phyloP scores from a whole-genome alignment of 306 rosid genomes.

The Vachellia collinsii region DNA sequence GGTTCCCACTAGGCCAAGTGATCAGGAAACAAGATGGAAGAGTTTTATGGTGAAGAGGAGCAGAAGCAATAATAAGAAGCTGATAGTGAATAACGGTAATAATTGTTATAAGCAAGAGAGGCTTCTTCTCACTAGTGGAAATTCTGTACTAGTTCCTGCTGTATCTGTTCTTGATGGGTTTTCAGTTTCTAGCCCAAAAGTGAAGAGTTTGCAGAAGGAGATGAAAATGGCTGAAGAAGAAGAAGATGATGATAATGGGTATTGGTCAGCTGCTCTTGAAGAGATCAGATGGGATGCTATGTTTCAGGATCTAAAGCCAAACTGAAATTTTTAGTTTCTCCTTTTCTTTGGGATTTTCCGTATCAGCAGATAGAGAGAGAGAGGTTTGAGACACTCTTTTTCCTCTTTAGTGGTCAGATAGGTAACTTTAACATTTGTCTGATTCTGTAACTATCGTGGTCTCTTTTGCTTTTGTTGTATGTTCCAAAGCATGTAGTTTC shows the following conservation, averaged over 20 bases:
- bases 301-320: conserved; percentile 93
- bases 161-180: conserved; percentile 40
- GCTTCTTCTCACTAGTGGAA: conserved; percentile 65
- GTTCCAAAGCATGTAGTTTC: no score
- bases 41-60: conserved; percentile 64
- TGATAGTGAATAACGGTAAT: conserved; percentile 17
- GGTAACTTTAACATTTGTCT: conserved; percentile 38
- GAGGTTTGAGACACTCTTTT: conserved; percentile 10
- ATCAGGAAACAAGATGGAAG: conserved; percentile 47
- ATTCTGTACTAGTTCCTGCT: conserved; percentile 41
- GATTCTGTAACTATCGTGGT: conserved; percentile 36
- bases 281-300: conserved; percentile 90
- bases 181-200: conserved; percentile 62
- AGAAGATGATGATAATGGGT: conserved; percentile 52
- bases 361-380: conserved; percentile 42
- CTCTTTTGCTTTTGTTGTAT: conserved; percentile 30
- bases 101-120: conserved; percentile 44
- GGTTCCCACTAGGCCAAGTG: conserved; percentile 56
- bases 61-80: conserved; percentile 44
- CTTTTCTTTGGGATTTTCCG: conserved; percentile 49
- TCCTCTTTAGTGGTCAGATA: not conserved
- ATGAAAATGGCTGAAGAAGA: conserved; percentile 36
- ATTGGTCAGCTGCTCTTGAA: conserved; percentile 76
- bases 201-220: conserved; percentile 51
- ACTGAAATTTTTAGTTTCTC: conserved; percentile 43